These are phyloP conservation scores for Cyanodermella asteris DNA, from an alignment of 2,329 filamentous ascomycete species.

Conservation along the genomic window DNA sequence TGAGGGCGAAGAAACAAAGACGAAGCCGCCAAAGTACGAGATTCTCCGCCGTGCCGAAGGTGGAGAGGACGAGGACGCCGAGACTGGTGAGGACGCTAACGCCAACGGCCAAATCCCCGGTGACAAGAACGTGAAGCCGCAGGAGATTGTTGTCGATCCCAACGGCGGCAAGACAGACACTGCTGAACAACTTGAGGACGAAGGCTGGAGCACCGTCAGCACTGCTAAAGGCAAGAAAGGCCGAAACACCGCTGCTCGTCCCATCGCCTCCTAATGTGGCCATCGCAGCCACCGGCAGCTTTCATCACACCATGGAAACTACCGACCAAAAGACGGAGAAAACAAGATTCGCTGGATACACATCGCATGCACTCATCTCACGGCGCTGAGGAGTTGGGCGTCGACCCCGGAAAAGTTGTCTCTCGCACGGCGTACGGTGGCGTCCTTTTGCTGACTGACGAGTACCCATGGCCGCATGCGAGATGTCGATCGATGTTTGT, in stretches of 20 bases:
- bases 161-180: slow-evolving; percentile 9
- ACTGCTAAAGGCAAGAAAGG: slow-evolving; percentile 22
- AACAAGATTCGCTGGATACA: no score
- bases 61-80: slow-evolving; percentile 26
- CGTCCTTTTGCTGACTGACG: no score
- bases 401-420: no score
- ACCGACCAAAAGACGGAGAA: no score
- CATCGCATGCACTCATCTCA: no score
- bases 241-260: slow-evolving; percentile 17
- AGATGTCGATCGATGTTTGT: no score
- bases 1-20: slow-evolving; percentile 16
- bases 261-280: slow-evolving; percentile 26
- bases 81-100: slow-evolving; percentile 14
- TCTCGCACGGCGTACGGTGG: no score
- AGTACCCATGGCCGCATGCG: no score
- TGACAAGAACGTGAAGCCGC: slow-evolving; percentile 32
- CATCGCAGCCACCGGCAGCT: no score
- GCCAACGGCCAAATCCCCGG: slow-evolving; percentile 8
- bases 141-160: slow-evolving; percentile 27
- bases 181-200: slow-evolving; percentile 26
- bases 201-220: slow-evolving; percentile 31
- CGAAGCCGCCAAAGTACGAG: slow-evolving; percentile 26
- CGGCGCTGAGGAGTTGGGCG: no score
- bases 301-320: no score
- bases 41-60: slow-evolving; percentile 29